Evolutionary conservation across 257 asterid genomes (phyloP).

Genomic region (Plantago elongata): DNA sequence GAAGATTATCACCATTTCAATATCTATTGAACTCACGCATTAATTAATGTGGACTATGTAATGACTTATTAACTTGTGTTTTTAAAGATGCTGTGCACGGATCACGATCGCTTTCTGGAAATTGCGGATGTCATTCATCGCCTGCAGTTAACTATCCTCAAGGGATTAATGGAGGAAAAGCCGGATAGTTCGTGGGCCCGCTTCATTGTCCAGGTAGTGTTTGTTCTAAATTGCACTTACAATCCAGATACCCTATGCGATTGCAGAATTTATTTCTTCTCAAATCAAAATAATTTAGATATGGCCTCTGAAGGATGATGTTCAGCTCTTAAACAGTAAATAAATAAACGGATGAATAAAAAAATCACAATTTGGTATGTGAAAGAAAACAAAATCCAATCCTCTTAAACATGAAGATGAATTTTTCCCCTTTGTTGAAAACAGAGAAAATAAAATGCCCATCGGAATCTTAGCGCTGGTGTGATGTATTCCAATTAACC

Average conservation of each 20-base stretch:
- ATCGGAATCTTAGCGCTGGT: too few species aligned
- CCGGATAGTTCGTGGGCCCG: slow-evolving; percentile 59
- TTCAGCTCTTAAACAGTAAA: too few species aligned
- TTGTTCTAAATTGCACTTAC: background rate
- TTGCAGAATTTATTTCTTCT: too few species aligned
- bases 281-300: too few species aligned
- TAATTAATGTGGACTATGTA: background rate
- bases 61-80: slow-evolving; percentile 8
- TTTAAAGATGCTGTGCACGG: slow-evolving; percentile 66
- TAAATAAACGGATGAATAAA: background rate
- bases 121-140: slow-evolving; percentile 78
- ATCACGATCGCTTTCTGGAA: slow-evolving; percentile 69
- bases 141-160: slow-evolving; percentile 56
- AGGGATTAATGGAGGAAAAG: slow-evolving; percentile 63
- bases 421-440: background rate
- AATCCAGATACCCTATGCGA: too few species aligned
- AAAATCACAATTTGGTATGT: background rate
- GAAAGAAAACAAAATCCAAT: too few species aligned
- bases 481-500: too few species aligned
- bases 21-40: slow-evolving; percentile 4
- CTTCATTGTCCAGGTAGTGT: slow-evolving; percentile 76
- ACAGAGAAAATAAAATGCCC: too few species aligned
- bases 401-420: background rate
- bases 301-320: too few species aligned
- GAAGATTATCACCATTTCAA: background rate